Percentiles rank a stretch among this genome's conserved stretches.
Evolutionary conservation across 371 early-diverging fungal genomes (phyloP).

Genomic region (Apophysomyces variabilis): DNA sequence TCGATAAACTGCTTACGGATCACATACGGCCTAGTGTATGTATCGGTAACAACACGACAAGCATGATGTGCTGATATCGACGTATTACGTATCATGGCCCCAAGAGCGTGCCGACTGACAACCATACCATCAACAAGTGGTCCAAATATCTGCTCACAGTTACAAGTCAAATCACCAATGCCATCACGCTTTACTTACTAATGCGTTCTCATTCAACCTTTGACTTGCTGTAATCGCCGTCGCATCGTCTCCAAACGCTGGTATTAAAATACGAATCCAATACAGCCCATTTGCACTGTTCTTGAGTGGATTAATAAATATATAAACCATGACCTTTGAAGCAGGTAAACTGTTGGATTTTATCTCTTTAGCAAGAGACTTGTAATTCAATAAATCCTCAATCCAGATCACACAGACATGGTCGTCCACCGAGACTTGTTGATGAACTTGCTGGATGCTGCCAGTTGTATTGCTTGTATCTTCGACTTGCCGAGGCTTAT

Average conservation of each 20-base stretch:
- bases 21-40: constrained; percentile 60
- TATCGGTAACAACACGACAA: constrained; percentile 60
- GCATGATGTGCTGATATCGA: constrained; percentile 72
- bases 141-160: constrained; percentile 60
- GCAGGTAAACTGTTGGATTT: constrained; percentile 25
- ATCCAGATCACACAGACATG: constrained; percentile 70
- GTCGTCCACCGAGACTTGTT: constrained; percentile 56
- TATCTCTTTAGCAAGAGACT: constrained; percentile 36
- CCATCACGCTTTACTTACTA: constrained; percentile 33
- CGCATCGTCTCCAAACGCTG: constrained; percentile 30
- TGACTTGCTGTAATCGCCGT: constrained; percentile 40
- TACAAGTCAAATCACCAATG: neutral
- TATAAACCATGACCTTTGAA: constrained; percentile 50
- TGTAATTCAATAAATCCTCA: constrained; percentile 54
- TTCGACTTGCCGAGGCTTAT: constrained; percentile 19
- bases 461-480: constrained; percentile 21
- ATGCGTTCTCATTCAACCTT: constrained; percentile 46
- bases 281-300: constrained; percentile 58
- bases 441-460: constrained; percentile 35
- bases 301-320: constrained; percentile 64
- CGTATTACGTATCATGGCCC: constrained; percentile 70
- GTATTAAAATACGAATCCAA: constrained; percentile 57
- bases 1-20: constrained; percentile 64
- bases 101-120: constrained; percentile 70
- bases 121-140: constrained; percentile 77